Conservation (phyloP, 306 rosid genomes). For the Trichosanthes truncata region DNA sequence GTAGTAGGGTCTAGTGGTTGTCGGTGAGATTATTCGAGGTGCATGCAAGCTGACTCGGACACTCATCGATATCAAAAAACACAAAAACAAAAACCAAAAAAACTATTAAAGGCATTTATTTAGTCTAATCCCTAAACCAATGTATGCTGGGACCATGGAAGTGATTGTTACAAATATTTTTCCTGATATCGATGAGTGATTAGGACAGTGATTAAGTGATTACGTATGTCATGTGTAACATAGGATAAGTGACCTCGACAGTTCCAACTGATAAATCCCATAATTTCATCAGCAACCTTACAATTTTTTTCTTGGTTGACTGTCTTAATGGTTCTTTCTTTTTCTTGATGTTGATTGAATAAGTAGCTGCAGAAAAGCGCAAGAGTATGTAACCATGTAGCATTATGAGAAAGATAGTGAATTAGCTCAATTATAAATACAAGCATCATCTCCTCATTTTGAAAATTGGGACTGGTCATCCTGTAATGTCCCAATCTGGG, state of each 20-base stretch:
- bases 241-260: neutral
- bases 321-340: neutral
- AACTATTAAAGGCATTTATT: too few species aligned
- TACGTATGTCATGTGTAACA: neutral
- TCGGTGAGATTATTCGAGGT: too few species aligned
- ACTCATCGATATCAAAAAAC: too few species aligned
- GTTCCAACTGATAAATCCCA: neutral
- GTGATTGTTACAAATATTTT: neutral
- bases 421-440: neutral
- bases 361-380: neutral
- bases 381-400: neutral
- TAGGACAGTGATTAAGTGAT: neutral
- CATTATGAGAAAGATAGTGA: neutral
- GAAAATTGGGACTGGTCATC: neutral
- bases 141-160: neutral
- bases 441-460: neutral
- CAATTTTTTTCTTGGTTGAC: neutral
- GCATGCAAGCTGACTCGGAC: too few species aligned
- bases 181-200: neutral
- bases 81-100: too few species aligned
- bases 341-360: neutral
- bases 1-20: too few species aligned
- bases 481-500: neutral
- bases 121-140: neutral
- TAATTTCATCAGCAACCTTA: neutral